phyloP scores from a whole-genome alignment of 2,329 filamentous ascomycete genomes.

The Aspergillus chevalieri region DNA sequence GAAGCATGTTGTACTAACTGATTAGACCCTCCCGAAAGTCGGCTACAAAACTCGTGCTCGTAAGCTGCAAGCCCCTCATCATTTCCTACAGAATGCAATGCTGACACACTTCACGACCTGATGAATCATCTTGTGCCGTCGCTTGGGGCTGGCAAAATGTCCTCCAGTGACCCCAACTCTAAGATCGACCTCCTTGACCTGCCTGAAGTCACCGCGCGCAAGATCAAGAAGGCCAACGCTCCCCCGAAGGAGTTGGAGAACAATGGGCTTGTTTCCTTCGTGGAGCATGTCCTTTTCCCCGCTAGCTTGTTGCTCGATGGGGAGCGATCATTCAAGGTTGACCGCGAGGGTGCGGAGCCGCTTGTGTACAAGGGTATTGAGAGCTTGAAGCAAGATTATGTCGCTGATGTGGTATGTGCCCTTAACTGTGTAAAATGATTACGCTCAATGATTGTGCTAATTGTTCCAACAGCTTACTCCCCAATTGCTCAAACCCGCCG shows the following conservation, averaged over 20 bases:
- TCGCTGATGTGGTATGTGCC: slow-evolving; percentile 61
- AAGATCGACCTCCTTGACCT: slow-evolving; percentile 77
- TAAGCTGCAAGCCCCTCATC: too few relatives aligned
- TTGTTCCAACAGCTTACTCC: not conserved
- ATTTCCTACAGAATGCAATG: too few relatives aligned
- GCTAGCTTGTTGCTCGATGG: slow-evolving; percentile 40
- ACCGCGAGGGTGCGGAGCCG: slow-evolving; percentile 60
- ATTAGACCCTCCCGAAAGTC: slow-evolving; percentile 75
- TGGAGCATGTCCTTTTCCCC: slow-evolving; percentile 79
- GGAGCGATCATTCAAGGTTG: slow-evolving; percentile 59
- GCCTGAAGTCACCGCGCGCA: slow-evolving; percentile 67
- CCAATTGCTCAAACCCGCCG: slow-evolving; percentile 65
- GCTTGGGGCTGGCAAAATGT: slow-evolving; percentile 63
- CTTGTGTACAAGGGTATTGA: slow-evolving; percentile 69
- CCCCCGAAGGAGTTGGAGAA: slow-evolving; percentile 71
- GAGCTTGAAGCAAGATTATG: slow-evolving; percentile 71
- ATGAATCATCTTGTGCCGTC: slow-evolving; percentile 49
- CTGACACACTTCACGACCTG: slow-evolving; percentile 37
- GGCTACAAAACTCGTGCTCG: slow-evolving; percentile 67
- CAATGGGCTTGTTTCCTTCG: slow-evolving; percentile 79
- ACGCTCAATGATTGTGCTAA: not conserved
- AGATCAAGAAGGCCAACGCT: slow-evolving; percentile 76
- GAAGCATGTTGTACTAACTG: slow-evolving; percentile 23
- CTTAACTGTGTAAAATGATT: not conserved
- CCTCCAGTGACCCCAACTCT: slow-evolving; percentile 54